Evolutionary conservation across 169 alveolate genomes (phyloP).

Genomic region (Gregarina niphandrodes): DNA sequence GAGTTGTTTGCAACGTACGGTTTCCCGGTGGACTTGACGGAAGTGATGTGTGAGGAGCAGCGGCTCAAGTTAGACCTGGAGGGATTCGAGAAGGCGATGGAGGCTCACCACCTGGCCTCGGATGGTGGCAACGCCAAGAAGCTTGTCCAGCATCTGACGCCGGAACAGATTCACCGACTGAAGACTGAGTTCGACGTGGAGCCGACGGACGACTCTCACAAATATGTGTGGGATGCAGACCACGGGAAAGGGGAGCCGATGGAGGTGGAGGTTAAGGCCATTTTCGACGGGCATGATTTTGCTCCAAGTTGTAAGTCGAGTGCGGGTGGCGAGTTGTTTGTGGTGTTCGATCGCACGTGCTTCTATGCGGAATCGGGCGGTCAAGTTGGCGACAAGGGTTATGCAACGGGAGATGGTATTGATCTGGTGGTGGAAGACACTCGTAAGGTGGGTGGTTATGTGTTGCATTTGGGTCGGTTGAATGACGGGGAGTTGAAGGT

Average conservation of each 20-base stretch:
- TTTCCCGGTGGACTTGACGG: conserved; percentile 67
- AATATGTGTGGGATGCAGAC: conserved; percentile 24
- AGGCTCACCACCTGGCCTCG: conserved; percentile 13
- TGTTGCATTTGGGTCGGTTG: conserved; percentile 47
- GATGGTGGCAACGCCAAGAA: conserved; percentile 6
- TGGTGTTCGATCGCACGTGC: conserved; percentile 49
- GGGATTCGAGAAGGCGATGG: conserved; percentile 45
- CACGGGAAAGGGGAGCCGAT: conserved; percentile 3
- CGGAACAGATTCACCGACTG: conserved; percentile 26
- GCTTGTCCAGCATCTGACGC: conserved; percentile 10
- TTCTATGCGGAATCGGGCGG: conserved; percentile 58
- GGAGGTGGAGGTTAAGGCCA: conserved; percentile 28
- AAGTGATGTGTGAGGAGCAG: conserved; percentile 64
- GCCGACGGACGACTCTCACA: conserved; percentile 22
- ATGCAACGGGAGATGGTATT: conserved; percentile 9
- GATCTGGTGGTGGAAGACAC: conserved; percentile 42
- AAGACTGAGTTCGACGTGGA: conserved; percentile 6
- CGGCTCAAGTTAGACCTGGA: conserved; percentile 26
- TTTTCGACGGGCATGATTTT: conserved; percentile 34
- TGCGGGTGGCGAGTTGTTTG: conserved; percentile 5
- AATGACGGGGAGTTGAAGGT: conserved; percentile 7
- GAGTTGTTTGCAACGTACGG: conserved; percentile 64
- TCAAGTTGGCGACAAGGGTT: conserved; percentile 44
- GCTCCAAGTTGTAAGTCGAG: conserved; percentile 3
- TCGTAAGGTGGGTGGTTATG: conserved; percentile 50